These are phyloP conservation scores for Simmondsia chinensis DNA, from an alignment of 148 eudicot species.

Conservation along the genomic window DNA sequence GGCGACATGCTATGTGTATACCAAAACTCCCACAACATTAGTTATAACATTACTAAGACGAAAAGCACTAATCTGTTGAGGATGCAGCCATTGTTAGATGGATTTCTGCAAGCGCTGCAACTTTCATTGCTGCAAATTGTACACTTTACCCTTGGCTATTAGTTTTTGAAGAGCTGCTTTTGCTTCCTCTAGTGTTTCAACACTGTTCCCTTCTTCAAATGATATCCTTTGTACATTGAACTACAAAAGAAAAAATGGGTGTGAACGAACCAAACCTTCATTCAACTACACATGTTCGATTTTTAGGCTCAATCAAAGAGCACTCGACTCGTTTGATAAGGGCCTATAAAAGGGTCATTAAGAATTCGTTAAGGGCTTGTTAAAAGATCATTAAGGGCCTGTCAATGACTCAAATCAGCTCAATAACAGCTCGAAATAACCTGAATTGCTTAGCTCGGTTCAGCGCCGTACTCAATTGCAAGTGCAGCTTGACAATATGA, in stretches of 20 bases:
- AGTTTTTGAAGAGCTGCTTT: slow-evolving; percentile 73
- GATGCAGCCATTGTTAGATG: too few relatives aligned
- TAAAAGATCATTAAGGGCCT: not conserved
- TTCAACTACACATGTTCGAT: not conserved
- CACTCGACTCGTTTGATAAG: too few relatives aligned
- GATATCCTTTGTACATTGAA: slow-evolving; percentile 90
- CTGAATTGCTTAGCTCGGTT: too few relatives aligned
- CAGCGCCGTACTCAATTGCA: too few relatives aligned
- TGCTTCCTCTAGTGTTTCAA: slow-evolving; percentile 93
- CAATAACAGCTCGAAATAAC: too few relatives aligned
- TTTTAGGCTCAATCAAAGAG: not conserved
- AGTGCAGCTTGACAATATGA: too few relatives aligned
- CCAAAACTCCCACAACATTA: too few relatives aligned
- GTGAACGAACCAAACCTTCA: not conserved
- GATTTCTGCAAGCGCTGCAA: not conserved
- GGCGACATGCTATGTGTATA: too few relatives aligned
- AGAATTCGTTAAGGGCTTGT: too few relatives aligned
- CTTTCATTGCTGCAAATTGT: slow-evolving; percentile 48
- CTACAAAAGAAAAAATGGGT: slow-evolving; percentile 21
- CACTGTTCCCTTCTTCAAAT: slow-evolving; percentile 57
- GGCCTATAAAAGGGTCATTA: too few relatives aligned
- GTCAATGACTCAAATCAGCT: not conserved
- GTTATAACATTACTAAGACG: too few relatives aligned
- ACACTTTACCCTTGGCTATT: slow-evolving; percentile 46
- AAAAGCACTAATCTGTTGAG: too few relatives aligned